These are phyloP conservation scores for Kuraishia cidri DNA, from an alignment of 805 yeast species.

Conservation along the genomic window DNA sequence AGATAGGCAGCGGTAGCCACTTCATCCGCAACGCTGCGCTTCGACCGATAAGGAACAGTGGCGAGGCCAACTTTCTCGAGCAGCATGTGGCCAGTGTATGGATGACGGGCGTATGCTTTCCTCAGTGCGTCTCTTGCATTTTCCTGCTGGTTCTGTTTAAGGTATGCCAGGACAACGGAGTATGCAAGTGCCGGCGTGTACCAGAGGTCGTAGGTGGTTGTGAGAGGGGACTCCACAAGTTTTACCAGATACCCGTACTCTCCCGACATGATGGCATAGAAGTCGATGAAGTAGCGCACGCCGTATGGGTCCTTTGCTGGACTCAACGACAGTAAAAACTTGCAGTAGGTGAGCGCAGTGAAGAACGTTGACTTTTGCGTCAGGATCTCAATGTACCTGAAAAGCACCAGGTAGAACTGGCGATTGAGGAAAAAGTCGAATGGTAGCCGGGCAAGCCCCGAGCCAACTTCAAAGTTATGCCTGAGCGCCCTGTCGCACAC, in stretches of 20 bases:
- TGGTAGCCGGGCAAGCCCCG: constrained; percentile 60
- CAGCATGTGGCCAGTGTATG: constrained; percentile 45
- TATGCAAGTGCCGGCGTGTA: constrained; percentile 63
- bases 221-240: constrained; percentile 46
- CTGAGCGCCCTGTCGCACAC: constrained; percentile 71
- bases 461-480: constrained; percentile 45
- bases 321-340: constrained; percentile 52
- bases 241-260: constrained; percentile 57
- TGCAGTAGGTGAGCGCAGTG: constrained; percentile 73
- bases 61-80: constrained; percentile 35
- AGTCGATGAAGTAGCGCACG: constrained; percentile 75
- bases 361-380: constrained; percentile 70
- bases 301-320: constrained; percentile 84
- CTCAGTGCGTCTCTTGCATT: constrained; percentile 39
- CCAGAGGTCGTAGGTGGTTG: constrained; percentile 55
- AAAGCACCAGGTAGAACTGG: constrained; percentile 65
- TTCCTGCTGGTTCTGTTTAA: constrained; percentile 24
- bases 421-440: constrained; percentile 69
- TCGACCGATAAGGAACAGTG: constrained; percentile 14
- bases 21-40: constrained; percentile 17
- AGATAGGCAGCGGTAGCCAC: constrained; percentile 50
- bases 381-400: constrained; percentile 60
- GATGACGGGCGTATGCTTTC: constrained; percentile 45
- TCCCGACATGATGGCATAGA: constrained; percentile 58
- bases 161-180: constrained; percentile 56